These are phyloP conservation scores for Yarrowia porcina DNA, from an alignment of 805 yeast species.

Conservation along the genomic window DNA sequence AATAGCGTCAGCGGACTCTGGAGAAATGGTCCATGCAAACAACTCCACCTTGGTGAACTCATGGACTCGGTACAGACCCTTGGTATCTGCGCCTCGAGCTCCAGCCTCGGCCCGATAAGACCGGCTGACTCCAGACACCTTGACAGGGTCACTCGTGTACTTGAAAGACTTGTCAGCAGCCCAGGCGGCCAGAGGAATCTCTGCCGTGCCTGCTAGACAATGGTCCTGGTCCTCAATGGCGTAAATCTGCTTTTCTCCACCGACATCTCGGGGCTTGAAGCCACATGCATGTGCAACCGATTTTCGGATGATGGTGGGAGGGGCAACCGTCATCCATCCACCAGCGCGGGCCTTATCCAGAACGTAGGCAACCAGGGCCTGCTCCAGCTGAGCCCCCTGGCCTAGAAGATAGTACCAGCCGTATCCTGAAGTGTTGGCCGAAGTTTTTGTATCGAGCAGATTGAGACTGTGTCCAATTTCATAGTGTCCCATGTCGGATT, in stretches of 20 bases:
- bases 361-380: slow-evolving; percentile 81
- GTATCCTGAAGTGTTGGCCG: slow-evolving; percentile 60
- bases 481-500: slow-evolving; percentile 47
- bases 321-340: slow-evolving; percentile 70
- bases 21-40: slow-evolving; percentile 60
- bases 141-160: slow-evolving; percentile 47
- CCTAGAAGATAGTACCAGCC: slow-evolving; percentile 84
- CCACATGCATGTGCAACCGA: slow-evolving; percentile 88
- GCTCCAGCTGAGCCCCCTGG: slow-evolving; percentile 85
- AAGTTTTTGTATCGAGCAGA: slow-evolving; percentile 65
- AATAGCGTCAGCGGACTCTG: slow-evolving; percentile 27
- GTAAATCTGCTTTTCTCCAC: slow-evolving; percentile 82
- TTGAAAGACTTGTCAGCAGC: slow-evolving; percentile 51
- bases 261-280: slow-evolving; percentile 85
- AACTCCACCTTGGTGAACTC: slow-evolving; percentile 95
- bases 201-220: slow-evolving; percentile 91
- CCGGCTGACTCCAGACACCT: slow-evolving; percentile 75
- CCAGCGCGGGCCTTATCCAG: slow-evolving; percentile 57
- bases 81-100: slow-evolving; percentile 87
- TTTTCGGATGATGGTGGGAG: slow-evolving; percentile 81
- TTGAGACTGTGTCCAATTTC: slow-evolving; percentile 64
- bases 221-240: slow-evolving; percentile 46
- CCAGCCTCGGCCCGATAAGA: slow-evolving; percentile 97
- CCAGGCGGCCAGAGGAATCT: slow-evolving; percentile 85
- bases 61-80: slow-evolving; percentile 90